Conservation (phyloP, 352 stramenopile species). For the Phytophthora rubi region DNA sequence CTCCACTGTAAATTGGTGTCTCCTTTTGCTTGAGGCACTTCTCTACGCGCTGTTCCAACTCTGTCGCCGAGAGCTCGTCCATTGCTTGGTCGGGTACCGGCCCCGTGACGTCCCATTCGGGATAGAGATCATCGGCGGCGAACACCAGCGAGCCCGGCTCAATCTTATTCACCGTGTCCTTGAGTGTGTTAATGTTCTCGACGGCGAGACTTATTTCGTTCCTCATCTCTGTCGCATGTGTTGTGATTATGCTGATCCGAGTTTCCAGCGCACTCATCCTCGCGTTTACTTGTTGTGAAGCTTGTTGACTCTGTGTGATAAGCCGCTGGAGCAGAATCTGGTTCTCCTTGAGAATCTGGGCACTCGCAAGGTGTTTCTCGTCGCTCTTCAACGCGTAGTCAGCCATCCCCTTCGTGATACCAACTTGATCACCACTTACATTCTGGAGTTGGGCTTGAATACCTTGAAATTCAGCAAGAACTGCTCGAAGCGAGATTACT, state of each 20-base stretch:
- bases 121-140: constrained; percentile 1
- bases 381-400: constrained; percentile 20
- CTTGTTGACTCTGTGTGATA: neutral
- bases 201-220: constrained; percentile 10
- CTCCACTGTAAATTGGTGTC: constrained; percentile 3
- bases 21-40: constrained; percentile 18
- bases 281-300: neutral
- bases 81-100: neutral
- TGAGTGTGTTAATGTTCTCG: constrained; percentile 20
- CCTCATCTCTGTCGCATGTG: constrained; percentile 1
- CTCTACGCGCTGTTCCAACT: neutral
- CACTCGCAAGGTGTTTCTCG: constrained; percentile 6
- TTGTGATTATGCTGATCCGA: constrained; percentile 1
- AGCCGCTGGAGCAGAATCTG: constrained; percentile 3
- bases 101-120: constrained; percentile 10
- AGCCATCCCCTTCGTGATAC: constrained; percentile 11
- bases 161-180: constrained; percentile 17
- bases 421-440: constrained; percentile 11
- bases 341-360: constrained; percentile 13
- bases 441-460: constrained; percentile 15
- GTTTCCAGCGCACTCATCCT: neutral
- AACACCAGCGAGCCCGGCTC: constrained; percentile 11
- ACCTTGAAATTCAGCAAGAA: constrained; percentile 8
- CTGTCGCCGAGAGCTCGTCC: neutral
- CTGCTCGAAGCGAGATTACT: neutral